Percentiles rank a stretch among this genome's conserved stretches.
phyloP scores from a whole-genome alignment of 2,329 filamentous ascomycete genomes.

The Hypoxylon rubiginosum region DNA sequence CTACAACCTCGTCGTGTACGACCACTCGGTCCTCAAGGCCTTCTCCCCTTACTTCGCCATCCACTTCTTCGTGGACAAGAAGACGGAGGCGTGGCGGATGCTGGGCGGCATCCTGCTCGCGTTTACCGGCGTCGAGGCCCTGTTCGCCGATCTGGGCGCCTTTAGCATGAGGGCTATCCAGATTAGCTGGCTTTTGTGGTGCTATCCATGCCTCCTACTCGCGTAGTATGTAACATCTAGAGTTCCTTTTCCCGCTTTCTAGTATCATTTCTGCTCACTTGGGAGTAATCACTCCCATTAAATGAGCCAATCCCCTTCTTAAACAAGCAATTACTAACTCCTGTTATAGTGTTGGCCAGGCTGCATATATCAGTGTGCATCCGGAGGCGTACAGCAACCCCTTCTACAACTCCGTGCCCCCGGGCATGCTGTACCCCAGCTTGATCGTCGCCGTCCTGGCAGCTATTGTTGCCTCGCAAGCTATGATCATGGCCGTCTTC shows the following conservation, averaged over 20 bases:
- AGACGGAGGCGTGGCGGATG: slow-evolving; percentile 71
- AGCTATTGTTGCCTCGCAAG: slow-evolving; percentile 82
- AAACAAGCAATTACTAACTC: too few relatives aligned
- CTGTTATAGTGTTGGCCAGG: slow-evolving; percentile 80
- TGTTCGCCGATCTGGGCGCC: slow-evolving; percentile 83
- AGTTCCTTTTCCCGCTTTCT: too few relatives aligned
- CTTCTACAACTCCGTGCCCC: slow-evolving; percentile 78
- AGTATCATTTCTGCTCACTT: too few relatives aligned
- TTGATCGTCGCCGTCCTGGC: slow-evolving; percentile 77
- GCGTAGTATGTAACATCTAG: too few relatives aligned
- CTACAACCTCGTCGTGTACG: slow-evolving; percentile 68
- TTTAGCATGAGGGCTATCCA: slow-evolving; percentile 79
- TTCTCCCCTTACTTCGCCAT: slow-evolving; percentile 73
- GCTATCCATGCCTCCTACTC: slow-evolving; percentile 75
- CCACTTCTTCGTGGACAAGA: slow-evolving; percentile 70
- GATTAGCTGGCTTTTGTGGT: slow-evolving; percentile 77
- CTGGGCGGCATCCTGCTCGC: slow-evolving; percentile 79
- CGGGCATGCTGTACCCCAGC: slow-evolving; percentile 75
- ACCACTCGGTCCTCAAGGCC: slow-evolving; percentile 67
- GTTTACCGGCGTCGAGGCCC: slow-evolving; percentile 83
- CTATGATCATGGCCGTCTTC: slow-evolving; percentile 82
- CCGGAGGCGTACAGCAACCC: slow-evolving; percentile 76
- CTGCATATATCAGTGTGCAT: slow-evolving; percentile 74
- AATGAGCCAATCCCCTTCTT: too few relatives aligned
- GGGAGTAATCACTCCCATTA: too few relatives aligned